Base-by-base conservation (phyloP, 768 basidiomycete genomes). In the Naganishia vishniacii region DNA sequence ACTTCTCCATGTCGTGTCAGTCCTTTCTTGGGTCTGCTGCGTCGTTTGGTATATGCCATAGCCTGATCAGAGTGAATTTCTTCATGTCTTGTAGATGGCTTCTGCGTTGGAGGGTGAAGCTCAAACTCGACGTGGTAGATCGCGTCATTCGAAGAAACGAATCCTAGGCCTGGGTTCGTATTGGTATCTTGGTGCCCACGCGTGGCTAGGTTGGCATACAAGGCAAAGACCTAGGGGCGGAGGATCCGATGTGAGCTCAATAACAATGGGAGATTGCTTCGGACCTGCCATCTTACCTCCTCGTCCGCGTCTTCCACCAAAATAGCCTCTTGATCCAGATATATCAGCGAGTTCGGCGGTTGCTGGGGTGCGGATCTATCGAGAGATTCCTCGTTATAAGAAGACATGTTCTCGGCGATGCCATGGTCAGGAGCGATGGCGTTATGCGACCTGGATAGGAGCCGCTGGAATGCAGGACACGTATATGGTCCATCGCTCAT, bases 261-360 rank as follows among this genome's bases (percentile, higher is more conserved):
- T n/a, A n/a, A n/a, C n/a, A n/a, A n/a, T n/a, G n/a, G n/a, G n/a
- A n/a, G n/a, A n/a, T n/a, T n/a, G n/a, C n/a, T n/a, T n/a, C n/a
- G n/a, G n/a, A n/a, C n/a, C n/a, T n/a, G 26, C 34, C n/a, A 26
- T 9, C 68, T 53, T 40, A 73, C 74, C 70, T 76, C 75, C 66
- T 74, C 73, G 61, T 74, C 75, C 15, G 72, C 70, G 51, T 76
- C 73, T 26, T 62, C 46, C 0, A 76, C 75, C 18, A 62, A 4
- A 6, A 62, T 56, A 8, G 63, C 64, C 1, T 59, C 67, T 1
- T 34, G 9, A 20, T 63, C 64, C 25, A 75, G 69, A 49, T 63
- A 65, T 67, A 75, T 68, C 18, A 73, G 40, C 20, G 53, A 34
- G 40, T 56, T 56, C 20, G 53, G 53, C 37, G 53, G 34, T 40